Evolutionary conservation across 2,329 filamentous ascomycete species (phyloP).

Genomic region (Botrytis byssoidea): DNA sequence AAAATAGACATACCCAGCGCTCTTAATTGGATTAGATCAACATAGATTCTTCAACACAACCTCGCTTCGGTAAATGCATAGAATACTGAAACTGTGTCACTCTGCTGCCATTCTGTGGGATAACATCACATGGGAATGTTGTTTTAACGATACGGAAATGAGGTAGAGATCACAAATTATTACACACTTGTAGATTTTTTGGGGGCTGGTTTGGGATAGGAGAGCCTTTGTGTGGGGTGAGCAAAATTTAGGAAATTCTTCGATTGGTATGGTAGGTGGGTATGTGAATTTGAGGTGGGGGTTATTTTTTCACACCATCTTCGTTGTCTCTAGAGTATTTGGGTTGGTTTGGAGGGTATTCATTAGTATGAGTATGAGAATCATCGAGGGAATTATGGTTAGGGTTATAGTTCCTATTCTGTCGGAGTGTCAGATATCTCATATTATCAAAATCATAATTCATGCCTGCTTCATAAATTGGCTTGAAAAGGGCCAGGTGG

Average conservation of each 20-base stretch:
- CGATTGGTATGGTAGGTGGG: not conserved
- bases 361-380: not conserved
- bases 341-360: not conserved
- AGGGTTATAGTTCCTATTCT: not conserved
- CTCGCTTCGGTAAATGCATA: not conserved
- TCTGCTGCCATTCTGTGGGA: no score
- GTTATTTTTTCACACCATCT: not conserved
- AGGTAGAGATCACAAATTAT: no score
- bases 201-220: rapidly evolving
- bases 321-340: not conserved
- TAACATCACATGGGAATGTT: not conserved
- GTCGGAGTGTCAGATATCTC: not conserved
- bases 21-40: not conserved
- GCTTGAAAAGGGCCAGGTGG: not conserved
- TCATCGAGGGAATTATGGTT: not conserved
- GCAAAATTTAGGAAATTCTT: not conserved
- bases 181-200: not conserved
- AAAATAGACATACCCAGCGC: not conserved
- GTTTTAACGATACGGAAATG: not conserved
- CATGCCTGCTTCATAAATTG: not conserved
- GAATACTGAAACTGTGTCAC: not conserved
- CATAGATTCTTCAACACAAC: not conserved
- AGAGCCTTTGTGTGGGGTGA: not conserved
- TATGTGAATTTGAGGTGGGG: not conserved
- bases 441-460: not conserved